Percentiles rank a stretch among this genome's conserved stretches.
Conservation (phyloP, 257 asterid species). For the Thymus mandschuricus region DNA sequence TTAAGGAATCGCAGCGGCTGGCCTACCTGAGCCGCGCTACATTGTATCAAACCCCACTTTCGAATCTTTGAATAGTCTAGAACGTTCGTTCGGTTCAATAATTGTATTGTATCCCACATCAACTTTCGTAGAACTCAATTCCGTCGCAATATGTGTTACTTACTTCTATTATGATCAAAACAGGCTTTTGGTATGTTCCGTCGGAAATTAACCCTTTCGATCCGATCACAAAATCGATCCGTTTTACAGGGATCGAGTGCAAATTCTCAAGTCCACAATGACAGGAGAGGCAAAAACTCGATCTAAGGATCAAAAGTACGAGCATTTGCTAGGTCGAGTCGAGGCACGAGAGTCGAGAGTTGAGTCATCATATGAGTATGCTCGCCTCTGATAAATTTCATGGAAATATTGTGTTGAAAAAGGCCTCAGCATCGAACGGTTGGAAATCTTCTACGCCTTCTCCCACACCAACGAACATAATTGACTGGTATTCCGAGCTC, state of each 20-base stretch:
- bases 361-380: neutral
- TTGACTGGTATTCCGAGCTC: constrained; percentile 96
- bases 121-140: too few species aligned
- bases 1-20: constrained; percentile 59
- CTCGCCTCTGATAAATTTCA: constrained; percentile 37
- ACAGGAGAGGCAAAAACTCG: neutral
- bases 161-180: neutral
- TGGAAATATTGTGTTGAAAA: constrained; percentile 86
- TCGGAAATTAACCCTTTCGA: neutral
- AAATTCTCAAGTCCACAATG: constrained; percentile 15
- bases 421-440: constrained; percentile 90
- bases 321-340: neutral
- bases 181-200: neutral
- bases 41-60: constrained; percentile 57
- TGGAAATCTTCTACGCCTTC: constrained; percentile 90
- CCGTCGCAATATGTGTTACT: too few species aligned
- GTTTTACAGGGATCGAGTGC: constrained; percentile 3
- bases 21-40: constrained; percentile 64
- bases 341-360: neutral
- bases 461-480: constrained; percentile 91
- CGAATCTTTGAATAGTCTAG: constrained; percentile 51
- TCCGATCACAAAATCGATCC: neutral
- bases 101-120: too few species aligned
- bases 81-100: too few species aligned
- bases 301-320: neutral